A percentile compares a stretch with the other conserved stretches of the same genome.
Conservation (phyloP, 345 rosid genomes). For the Viola odorata region DNA sequence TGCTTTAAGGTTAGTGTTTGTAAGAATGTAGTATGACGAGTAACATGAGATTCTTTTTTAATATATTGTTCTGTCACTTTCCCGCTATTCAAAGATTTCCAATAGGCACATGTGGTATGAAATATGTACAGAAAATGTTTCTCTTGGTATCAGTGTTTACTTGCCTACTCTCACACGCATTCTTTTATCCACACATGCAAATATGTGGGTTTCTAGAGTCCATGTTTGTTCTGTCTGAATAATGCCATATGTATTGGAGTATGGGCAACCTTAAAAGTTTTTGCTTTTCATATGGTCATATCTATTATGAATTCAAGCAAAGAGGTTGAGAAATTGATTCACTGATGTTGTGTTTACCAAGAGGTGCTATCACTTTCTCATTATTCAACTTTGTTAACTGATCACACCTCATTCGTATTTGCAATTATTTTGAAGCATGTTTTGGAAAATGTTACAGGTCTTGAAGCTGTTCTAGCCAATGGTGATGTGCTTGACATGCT, state of each 20-base stretch:
- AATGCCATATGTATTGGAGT: neutral
- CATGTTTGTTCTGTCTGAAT: neutral
- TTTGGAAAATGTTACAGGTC: constrained; percentile 39
- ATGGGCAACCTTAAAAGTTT: neutral
- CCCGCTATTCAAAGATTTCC: too few species aligned
- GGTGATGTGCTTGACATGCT: constrained; percentile 92
- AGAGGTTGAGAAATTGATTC: neutral
- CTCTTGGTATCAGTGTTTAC: too few species aligned
- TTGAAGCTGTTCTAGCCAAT: constrained; percentile 87
- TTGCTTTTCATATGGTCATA: neutral
- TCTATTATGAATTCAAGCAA: neutral
- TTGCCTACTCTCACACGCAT: too few species aligned
- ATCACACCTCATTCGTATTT: neutral
- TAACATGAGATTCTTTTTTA: too few species aligned
- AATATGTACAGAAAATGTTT: too few species aligned
- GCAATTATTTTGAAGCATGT: neutral
- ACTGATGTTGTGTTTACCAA: neutral
- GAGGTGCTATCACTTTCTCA: neutral
- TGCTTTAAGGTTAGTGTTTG: constrained; percentile 4
- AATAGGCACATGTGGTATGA: too few species aligned
- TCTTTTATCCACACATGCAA: too few species aligned
- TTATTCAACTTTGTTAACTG: neutral
- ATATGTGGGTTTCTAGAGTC: too few species aligned
- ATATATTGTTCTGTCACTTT: too few species aligned
- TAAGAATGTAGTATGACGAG: neutral